Base-by-base conservation (phyloP, 2,329 filamentous ascomycete genomes). In the Microsporum audouinii region DNA sequence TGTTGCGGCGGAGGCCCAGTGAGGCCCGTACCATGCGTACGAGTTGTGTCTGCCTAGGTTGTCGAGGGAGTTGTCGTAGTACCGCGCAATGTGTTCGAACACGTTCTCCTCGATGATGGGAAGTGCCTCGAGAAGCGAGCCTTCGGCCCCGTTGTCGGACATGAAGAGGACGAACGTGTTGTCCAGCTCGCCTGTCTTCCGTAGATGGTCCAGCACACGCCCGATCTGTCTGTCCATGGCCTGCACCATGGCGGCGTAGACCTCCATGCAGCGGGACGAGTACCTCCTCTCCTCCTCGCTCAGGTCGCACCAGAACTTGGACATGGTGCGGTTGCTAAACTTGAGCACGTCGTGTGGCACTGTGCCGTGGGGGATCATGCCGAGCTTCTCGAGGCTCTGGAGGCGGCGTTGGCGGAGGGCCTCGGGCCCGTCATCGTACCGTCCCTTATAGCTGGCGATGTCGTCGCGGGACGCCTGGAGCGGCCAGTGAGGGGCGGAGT, bases 161-260 rank as follows among this genome's bases (percentile, higher is more conserved):
- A 85, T 80, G 75, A 86, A 86, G 67, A 80, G 78, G 58, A 87
- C 76, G 63, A 86, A 82, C 1, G 84, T 87, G 68, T 86, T 84
- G 64, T 86, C 83, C 0, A 83, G 74, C 67, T 86, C 83, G 61
- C 78, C 81, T 1, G 78, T 80, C 49, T 77, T 68, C 61, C 80
- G 73, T 2, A 86, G 76, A 65, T 84, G 81, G 39, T 81, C 73
- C 27, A 84, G 72, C 1, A 86, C 79, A 61, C 80, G 81, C 39
- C 83, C 83, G n/a, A 87, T 78, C 62, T 84, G 83, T 61, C 69
- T 69, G 65, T 87, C 84, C 59, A 86, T 85, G 58, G 75, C 76
- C 61, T 86, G 82, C 2, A 86, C 83, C 82, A 87, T 86, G 10
- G 76, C 84, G 0, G 84, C 83, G 62, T 81, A 87, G 2, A 81